phyloP scores from a whole-genome alignment of 257 asterid species.

The Solanum sejunctum region DNA sequence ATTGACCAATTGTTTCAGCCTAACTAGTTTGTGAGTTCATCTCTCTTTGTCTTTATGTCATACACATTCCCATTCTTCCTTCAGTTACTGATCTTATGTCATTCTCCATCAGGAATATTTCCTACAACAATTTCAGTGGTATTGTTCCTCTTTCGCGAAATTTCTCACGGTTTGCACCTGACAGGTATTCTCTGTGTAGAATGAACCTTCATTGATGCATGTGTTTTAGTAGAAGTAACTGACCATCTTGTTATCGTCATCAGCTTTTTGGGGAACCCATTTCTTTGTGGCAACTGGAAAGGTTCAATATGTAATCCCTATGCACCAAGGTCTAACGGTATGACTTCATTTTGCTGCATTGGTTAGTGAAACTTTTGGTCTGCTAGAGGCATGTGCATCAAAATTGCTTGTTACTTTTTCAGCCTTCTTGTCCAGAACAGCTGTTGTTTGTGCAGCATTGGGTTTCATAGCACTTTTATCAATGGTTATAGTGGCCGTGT shows the following conservation, averaged over 20 bases:
- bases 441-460: slow-evolving; percentile 46
- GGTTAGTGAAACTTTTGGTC: not conserved
- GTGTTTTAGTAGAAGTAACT: not conserved
- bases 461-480: slow-evolving; percentile 59
- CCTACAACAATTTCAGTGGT: slow-evolving; percentile 83
- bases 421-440: slow-evolving; percentile 62
- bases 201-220: not conserved
- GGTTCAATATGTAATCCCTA: slow-evolving; percentile 75
- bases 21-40: slow-evolving; percentile 56
- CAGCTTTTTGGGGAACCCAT: slow-evolving; percentile 79
- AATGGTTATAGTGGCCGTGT: slow-evolving; percentile 66
- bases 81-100: slow-evolving; percentile 2
- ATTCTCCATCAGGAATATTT: slow-evolving; percentile 46
- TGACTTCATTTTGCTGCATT: not conserved
- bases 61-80: not conserved
- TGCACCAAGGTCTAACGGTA: slow-evolving; percentile 58
- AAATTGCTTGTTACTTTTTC: slow-evolving; percentile 2
- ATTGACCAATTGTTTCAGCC: slow-evolving; percentile 74
- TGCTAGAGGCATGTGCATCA: not conserved
- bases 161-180: slow-evolving; percentile 76
- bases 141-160: slow-evolving; percentile 52
- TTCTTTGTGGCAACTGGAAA: slow-evolving; percentile 80
- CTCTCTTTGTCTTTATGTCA: not conserved
- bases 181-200: slow-evolving; percentile 36
- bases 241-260: not conserved